Percentiles rank a stretch among this genome's conserved stretches.
These are phyloP conservation scores for Candida berthetii DNA, from an alignment of 805 yeast genomes.

Conservation along the genomic window DNA sequence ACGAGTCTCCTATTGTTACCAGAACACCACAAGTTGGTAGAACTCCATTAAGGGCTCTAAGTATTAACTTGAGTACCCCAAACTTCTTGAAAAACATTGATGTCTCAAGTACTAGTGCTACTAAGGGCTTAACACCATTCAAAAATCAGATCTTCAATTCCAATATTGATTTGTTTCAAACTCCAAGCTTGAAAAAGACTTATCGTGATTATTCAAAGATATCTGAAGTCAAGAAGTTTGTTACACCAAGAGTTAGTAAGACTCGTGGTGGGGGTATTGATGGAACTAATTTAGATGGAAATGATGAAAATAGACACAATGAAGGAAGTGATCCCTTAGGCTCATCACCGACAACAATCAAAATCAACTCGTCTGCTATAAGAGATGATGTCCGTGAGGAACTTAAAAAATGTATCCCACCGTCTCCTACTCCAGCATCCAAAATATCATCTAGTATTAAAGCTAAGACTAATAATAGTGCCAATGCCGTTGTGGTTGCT, in stretches of 20 bases:
- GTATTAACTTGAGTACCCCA: slow-evolving; percentile 19
- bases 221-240: neutral
- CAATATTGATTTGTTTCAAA: slow-evolving; percentile 15
- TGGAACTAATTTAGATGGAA: neutral
- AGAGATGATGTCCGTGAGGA: slow-evolving; percentile 7
- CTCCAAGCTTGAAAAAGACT: slow-evolving; percentile 9
- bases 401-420: slow-evolving; percentile 7
- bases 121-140: slow-evolving; percentile 16
- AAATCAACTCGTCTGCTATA: slow-evolving; percentile 20
- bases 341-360: slow-evolving; percentile 22
- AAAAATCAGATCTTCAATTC: slow-evolving; percentile 16
- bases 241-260: slow-evolving; percentile 1
- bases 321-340: neutral
- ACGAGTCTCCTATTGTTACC: slow-evolving; percentile 18
- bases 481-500: neutral
- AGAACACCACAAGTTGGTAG: slow-evolving; percentile 19
- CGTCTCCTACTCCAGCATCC: slow-evolving; percentile 20
- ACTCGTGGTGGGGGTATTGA: slow-evolving; percentile 1
- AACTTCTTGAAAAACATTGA: slow-evolving; percentile 18
- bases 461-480: too few species aligned
- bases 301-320: neutral
- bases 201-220: neutral
- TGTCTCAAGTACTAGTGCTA: slow-evolving; percentile 1
- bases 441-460: slow-evolving; percentile 1
- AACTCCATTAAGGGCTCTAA: slow-evolving; percentile 17